Conservation (phyloP, 441 rosid species). For the Brassica balearica region DNA sequence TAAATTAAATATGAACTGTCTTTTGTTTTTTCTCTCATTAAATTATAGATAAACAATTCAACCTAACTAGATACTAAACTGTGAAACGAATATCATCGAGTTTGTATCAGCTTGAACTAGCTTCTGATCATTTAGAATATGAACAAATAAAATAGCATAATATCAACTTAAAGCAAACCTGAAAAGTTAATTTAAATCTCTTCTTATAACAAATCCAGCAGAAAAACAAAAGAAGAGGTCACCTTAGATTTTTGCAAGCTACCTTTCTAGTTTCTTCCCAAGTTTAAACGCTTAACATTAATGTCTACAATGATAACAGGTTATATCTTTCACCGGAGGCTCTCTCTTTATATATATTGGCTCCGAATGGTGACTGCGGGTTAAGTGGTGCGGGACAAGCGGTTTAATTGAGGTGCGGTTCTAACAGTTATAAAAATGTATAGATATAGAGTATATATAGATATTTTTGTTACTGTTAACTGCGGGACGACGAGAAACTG, state of each 20-base stretch:
- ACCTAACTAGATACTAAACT: not conserved
- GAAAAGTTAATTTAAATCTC: not conserved
- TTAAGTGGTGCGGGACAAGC: too few relatives aligned
- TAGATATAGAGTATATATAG: too few relatives aligned
- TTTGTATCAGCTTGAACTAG: not conserved
- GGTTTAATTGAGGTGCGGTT: too few relatives aligned
- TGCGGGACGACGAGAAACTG: too few relatives aligned
- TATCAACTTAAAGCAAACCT: not conserved
- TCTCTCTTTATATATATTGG: not conserved
- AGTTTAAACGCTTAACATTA: not conserved
- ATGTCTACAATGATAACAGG: not conserved
- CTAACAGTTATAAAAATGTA: too few relatives aligned
- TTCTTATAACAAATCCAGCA: conserved; percentile 1
- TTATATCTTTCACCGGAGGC: not conserved
- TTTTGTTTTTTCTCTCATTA: not conserved
- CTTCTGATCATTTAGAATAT: not conserved
- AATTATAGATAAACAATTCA: not conserved
- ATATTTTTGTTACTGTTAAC: too few relatives aligned
- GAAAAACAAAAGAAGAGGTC: not conserved
- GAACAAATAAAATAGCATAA: not conserved
- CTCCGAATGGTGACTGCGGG: too few relatives aligned
- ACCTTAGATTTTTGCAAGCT: conserved; percentile 3
- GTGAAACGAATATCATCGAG: not conserved
- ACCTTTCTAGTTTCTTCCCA: conserved; percentile 8
- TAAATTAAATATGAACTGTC: not conserved